phyloP scores from a whole-genome alignment of 2,329 filamentous ascomycete species.

The Tolypocladium endophyticum region DNA sequence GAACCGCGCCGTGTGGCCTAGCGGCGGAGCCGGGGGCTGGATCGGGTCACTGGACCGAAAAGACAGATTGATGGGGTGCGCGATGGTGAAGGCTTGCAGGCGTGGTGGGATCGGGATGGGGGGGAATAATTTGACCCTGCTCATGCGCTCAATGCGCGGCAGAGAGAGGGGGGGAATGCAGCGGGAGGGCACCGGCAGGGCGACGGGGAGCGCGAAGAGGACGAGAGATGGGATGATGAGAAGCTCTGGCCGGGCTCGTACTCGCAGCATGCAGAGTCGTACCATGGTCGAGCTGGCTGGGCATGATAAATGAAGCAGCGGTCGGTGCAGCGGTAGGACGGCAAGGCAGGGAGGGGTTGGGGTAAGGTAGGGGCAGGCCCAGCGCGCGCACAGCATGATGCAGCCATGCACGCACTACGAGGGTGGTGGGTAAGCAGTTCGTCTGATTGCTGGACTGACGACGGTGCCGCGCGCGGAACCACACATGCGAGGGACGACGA shows the following conservation, averaged over 20 bases:
- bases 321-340: not conserved
- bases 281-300: not conserved
- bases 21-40: not conserved
- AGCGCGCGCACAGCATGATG: not conserved
- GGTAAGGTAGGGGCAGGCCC: not conserved
- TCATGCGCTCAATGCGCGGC: not conserved
- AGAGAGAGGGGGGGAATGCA: not conserved
- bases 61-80: not conserved
- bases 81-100: not conserved
- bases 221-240: too few species aligned
- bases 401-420: not conserved
- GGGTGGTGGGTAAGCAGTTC: not conserved
- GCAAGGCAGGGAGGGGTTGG: not conserved
- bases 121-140: not conserved
- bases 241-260: not conserved
- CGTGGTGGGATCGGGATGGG: not conserved
- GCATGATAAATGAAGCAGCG: not conserved
- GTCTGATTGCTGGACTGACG: not conserved
- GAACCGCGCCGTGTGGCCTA: slow-evolving; percentile 15
- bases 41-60: not conserved
- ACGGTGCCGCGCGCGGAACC: too few species aligned
- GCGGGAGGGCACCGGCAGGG: not conserved
- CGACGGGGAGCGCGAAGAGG: not conserved
- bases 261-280: not conserved
- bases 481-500: too few species aligned